Evolutionary conservation across 805 yeast genomes (phyloP).

Genomic region (Kuraishia floccosa): DNA sequence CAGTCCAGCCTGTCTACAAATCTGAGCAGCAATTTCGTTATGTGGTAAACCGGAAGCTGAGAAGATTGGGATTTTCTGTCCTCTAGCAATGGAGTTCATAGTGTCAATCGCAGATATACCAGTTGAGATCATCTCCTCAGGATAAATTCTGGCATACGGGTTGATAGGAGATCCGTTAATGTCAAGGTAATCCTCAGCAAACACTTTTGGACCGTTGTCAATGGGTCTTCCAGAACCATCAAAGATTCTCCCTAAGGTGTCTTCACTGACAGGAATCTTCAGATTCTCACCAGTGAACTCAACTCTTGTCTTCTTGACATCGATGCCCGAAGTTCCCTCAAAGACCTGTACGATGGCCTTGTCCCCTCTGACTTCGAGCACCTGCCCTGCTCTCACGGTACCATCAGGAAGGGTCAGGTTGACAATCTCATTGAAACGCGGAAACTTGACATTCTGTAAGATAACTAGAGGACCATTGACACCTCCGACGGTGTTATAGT

Average conservation of each 20-base stretch:
- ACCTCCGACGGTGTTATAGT: slow-evolving; percentile 95
- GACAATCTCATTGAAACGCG: slow-evolving; percentile 93
- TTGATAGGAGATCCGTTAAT: slow-evolving; percentile 98
- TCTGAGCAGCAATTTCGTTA: slow-evolving; percentile 99
- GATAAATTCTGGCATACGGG: slow-evolving; percentile 96
- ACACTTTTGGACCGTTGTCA: slow-evolving; percentile 95
- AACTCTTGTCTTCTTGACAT: slow-evolving; percentile 93
- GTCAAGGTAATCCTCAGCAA: slow-evolving; percentile 97
- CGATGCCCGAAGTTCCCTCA: slow-evolving; percentile 98
- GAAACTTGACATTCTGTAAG: slow-evolving; percentile 75
- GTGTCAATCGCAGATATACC: slow-evolving; percentile 98
- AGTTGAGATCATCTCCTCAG: slow-evolving; percentile 99
- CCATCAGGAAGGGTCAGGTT: slow-evolving; percentile 97
- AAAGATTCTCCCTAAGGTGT: slow-evolving; percentile 93
- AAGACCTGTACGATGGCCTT: slow-evolving; percentile 98
- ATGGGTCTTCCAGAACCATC: slow-evolving; percentile 99
- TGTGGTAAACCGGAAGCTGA: slow-evolving; percentile 99
- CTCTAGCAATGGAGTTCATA: slow-evolving; percentile 99
- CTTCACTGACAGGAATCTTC: slow-evolving; percentile 93
- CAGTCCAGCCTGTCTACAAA: slow-evolving; percentile 98
- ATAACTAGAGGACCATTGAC: slow-evolving; percentile 97
- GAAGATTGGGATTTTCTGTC: slow-evolving; percentile 98
- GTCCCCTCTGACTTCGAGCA: slow-evolving; percentile 92
- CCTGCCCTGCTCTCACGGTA: slow-evolving; percentile 91
- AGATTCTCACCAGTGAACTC: slow-evolving; percentile 95